Percentiles rank a stretch among this genome's conserved stretches.
These are phyloP conservation scores for Bretschneidera sinensis DNA, from an alignment of 345 rosid species.

Conservation along the genomic window DNA sequence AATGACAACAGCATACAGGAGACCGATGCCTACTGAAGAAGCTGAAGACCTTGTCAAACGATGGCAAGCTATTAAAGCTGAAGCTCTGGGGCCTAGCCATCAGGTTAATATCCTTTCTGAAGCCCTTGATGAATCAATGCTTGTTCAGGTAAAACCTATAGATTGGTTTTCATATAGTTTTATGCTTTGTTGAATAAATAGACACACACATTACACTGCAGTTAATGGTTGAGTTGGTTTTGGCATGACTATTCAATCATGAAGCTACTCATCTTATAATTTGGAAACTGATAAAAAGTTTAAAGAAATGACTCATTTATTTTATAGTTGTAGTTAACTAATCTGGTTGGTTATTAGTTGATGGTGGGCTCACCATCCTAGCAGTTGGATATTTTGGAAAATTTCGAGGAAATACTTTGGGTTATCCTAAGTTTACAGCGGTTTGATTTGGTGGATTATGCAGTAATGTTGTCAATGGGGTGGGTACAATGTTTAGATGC, in stretches of 20 bases:
- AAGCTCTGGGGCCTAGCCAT: slow-evolving; percentile 82
- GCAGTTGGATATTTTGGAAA: not conserved
- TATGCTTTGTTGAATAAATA: not conserved
- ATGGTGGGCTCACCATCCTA: too few relatives aligned
- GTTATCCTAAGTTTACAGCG: not conserved
- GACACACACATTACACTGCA: too few relatives aligned
- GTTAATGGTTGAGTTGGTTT: too few relatives aligned
- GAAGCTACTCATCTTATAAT: not conserved
- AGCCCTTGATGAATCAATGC: slow-evolving; percentile 88
- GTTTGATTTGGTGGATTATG: not conserved
- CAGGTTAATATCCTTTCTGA: slow-evolving; percentile 57
- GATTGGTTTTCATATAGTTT: not conserved
- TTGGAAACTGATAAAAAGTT: too few relatives aligned
- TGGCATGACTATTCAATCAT: too few relatives aligned
- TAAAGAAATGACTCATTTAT: not conserved
- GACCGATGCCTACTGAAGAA: slow-evolving; percentile 71
- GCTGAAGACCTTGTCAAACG: slow-evolving; percentile 87
- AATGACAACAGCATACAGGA: slow-evolving; percentile 31
- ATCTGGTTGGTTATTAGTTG: too few relatives aligned
- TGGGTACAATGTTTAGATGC: too few relatives aligned
- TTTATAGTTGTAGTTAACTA: too few relatives aligned
- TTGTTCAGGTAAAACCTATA: slow-evolving; percentile 58
- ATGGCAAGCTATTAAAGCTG: slow-evolving; percentile 91
- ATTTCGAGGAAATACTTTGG: too few relatives aligned
- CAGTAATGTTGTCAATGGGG: too few relatives aligned